Evolutionary conservation across 2,329 filamentous ascomycete species (phyloP), one percentile per base, ranked within the genome.

Genomic region (Emericellopsis cladophorae): DNA sequence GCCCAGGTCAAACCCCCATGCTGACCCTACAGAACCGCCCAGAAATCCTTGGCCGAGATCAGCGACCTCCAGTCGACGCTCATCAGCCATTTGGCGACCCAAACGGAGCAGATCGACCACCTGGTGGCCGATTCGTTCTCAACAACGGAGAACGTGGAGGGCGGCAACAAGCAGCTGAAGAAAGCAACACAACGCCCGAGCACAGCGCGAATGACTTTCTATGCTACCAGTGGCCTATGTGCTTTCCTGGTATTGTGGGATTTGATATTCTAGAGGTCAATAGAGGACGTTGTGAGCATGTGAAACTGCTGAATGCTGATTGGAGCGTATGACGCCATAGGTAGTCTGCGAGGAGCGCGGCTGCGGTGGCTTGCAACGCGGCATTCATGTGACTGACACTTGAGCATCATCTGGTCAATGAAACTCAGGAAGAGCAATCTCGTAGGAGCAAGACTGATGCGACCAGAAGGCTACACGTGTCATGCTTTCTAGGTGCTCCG

Each of bases 11-110:
- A 18, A 7, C 35, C 7, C 26, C n/a, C 8, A 24, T 36, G 29
- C 23, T 40, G 34, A 35, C 26, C 18, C 22, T 26, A 44, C 53
- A 94, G 86, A 54, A 84, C 82, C 22, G 88, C 88, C 0, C 88
- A 98, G 59, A 86, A 84, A 57, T 95, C 88, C 1, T 72, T 98
- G 6, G 61, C 94, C 4, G 92, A 98, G 58, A 95, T 98, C 47
- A 84, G 87, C 7, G 88, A 94, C 55, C 68, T 98, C 40, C 92
- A 98, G 58, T 86, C 84, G 42, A 80, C 90, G 41, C 79, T 98
- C 11, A 86, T 92, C 33, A 78, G 77, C 51, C 94, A 95, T 55
- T 73, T 98, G 18, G 75, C 81, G 32, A 81, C 82, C 12, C 92
- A 98, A 56, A 83, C 85, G 41, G 87, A 86, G 42, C 82, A 92